Evolutionary conservation across 73 alveolate genomes (phyloP).

Genomic region (Stentor coeruleus): DNA sequence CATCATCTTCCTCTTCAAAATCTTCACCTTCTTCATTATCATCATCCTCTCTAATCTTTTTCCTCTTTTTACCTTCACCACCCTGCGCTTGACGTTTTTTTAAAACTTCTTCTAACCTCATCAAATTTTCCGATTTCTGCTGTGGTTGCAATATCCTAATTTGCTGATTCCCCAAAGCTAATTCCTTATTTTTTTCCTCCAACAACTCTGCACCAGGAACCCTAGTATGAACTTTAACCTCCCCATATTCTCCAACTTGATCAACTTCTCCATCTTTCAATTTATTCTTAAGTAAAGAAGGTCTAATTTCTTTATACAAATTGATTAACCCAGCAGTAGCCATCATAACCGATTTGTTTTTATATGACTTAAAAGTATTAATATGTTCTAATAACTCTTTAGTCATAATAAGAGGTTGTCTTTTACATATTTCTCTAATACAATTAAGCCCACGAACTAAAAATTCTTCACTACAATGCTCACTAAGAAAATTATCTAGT

Average conservation of each 20-base stretch:
- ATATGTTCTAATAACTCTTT: constrained; percentile 58
- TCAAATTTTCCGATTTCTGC: constrained; percentile 44
- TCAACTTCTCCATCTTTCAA: constrained; percentile 62
- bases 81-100: constrained; percentile 23
- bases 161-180: constrained; percentile 31
- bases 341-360: constrained; percentile 73
- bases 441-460: constrained; percentile 65
- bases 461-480: constrained; percentile 51
- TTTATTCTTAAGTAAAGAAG: constrained; percentile 68
- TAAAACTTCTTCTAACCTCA: constrained; percentile 35
- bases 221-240: constrained; percentile 33
- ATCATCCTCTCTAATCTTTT: constrained; percentile 32
- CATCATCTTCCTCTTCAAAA: constrained; percentile 36
- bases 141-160: constrained; percentile 50
- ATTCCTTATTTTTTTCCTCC: constrained; percentile 40
- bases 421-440: constrained; percentile 58
- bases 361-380: constrained; percentile 58
- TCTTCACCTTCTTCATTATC: constrained; percentile 65
- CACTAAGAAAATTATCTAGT: constrained; percentile 68
- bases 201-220: constrained; percentile 36
- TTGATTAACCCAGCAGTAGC: constrained; percentile 78
- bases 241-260: constrained; percentile 48
- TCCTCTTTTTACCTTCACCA: constrained; percentile 41
- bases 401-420: constrained; percentile 80
- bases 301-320: constrained; percentile 55